Base-by-base conservation (phyloP, 2,329 filamentous ascomycete species). In the Penicillium fuscoglaucum region DNA sequence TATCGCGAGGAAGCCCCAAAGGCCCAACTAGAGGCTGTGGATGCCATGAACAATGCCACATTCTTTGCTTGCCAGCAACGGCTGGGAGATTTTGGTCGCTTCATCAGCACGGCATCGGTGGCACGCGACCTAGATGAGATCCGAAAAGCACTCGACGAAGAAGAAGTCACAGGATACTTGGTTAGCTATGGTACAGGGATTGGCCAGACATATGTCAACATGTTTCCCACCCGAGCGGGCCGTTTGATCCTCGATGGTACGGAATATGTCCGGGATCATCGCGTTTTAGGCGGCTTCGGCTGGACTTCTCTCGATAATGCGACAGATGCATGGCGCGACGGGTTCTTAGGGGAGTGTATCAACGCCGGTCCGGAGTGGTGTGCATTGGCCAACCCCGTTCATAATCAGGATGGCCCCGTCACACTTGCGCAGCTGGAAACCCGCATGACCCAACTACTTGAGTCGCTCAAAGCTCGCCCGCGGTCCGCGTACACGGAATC, bases 121-220 rank as follows among this genome's bases (percentile, higher is more conserved):
- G 58, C 60, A 10, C 55, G 62, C 10, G 62, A 64, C 31, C 60
- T 64, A 1, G 60, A 64, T 1, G 58, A 64, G 58, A 64, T 62
- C 17, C 57, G 62, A 39, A 61, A 64, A 24, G 57, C 58, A 10
- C 55, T 62, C 7, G 17, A 37, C 8, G 62, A 64, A 50, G 59
- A 61, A 2, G 51, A 54, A 46, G 60, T 64, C 3, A 59, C 62
- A 0, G 62, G 60, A 4, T 64, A 64, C 26, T 55, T 64, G 9
- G 46, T 64, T 24, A 64, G 62, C 26, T 64, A 64, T 47, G 62
- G 62, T 12, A 64, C 62, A 2, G 62, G 57, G 2, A 63, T 64
- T 33, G 62, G 52, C 4, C 62, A 64, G 51, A 62, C 62, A 26
- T 62, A 62, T 55, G 62, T 57, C 24, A 64, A 59, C 43, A 64